Percentiles rank a stretch among this genome's conserved stretches.
Evolutionary conservation across 2,329 filamentous ascomycete species (phyloP).

Genomic region (Botrytis paeoniae): DNA sequence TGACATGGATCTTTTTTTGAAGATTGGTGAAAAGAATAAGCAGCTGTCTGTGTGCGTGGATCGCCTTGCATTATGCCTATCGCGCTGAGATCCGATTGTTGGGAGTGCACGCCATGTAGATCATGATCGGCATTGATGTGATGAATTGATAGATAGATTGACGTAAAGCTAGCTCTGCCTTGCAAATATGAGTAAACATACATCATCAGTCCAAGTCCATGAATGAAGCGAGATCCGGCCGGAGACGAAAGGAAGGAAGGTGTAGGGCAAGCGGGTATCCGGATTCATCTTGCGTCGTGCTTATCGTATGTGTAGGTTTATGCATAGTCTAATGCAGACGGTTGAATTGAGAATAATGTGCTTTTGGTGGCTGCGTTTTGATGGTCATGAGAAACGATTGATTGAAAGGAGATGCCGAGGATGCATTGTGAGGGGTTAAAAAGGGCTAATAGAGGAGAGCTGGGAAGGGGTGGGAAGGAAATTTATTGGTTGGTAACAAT

Average conservation of each 20-base stretch:
- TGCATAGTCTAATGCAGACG: neutral
- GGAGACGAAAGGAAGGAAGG: neutral
- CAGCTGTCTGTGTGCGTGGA: neutral
- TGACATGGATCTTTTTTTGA: neutral
- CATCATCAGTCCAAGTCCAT: neutral
- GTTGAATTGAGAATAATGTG: neutral
- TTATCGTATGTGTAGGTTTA: neutral
- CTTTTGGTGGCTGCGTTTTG: neutral
- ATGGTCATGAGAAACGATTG: neutral
- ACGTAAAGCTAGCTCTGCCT: slow-evolving; percentile 1
- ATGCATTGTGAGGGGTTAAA: neutral
- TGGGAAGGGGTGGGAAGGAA: neutral
- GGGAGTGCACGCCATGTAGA: neutral
- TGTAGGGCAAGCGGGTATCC: slow-evolving; percentile 1
- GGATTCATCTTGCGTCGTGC: neutral
- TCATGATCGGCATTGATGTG: slow-evolving; percentile 6
- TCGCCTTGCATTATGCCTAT: neutral
- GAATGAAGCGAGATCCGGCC: neutral
- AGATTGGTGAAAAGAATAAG: neutral
- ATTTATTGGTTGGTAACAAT: neutral
- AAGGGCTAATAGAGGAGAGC: neutral
- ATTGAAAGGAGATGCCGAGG: neutral
- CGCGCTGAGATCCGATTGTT: neutral
- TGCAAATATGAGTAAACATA: neutral
- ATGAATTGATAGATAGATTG: neutral